phyloP scores from a whole-genome alignment of 495 filamentous ascomycete species.

The Poronia punctata region DNA sequence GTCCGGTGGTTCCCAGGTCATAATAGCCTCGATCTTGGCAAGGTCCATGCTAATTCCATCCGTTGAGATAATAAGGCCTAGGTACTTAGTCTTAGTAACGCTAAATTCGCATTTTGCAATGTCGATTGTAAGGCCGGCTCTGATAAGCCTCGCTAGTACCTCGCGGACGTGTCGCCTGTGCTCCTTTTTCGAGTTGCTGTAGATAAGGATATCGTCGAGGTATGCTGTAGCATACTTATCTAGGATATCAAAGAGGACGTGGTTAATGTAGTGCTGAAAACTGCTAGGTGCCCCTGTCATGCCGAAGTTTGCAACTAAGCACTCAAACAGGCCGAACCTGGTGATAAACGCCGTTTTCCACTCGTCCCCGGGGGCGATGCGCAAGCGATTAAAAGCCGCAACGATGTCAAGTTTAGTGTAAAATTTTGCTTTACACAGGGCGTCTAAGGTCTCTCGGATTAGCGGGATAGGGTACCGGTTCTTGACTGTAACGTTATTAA shows the following conservation, averaged over 20 bases:
- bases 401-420: neutral
- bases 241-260: neutral
- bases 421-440: neutral
- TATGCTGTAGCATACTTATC: neutral
- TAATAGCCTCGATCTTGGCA: neutral
- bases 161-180: neutral
- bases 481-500: neutral
- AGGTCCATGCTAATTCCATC: neutral
- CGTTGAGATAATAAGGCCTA: neutral
- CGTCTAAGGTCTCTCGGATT: neutral
- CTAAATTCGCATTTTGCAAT: neutral
- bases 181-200: neutral
- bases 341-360: constrained; percentile 1
- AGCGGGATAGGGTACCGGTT: neutral
- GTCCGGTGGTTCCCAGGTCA: neutral
- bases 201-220: neutral
- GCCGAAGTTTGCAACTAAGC: neutral
- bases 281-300: neutral
- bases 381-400: neutral
- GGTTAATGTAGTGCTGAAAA: neutral
- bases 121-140: neutral
- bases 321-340: neutral
- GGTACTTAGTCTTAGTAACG: neutral
- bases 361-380: neutral
- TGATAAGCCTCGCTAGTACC: neutral